These are phyloP conservation scores for Leptographium galeiforme DNA, from an alignment of 2,329 filamentous ascomycete genomes.

Conservation along the genomic window DNA sequence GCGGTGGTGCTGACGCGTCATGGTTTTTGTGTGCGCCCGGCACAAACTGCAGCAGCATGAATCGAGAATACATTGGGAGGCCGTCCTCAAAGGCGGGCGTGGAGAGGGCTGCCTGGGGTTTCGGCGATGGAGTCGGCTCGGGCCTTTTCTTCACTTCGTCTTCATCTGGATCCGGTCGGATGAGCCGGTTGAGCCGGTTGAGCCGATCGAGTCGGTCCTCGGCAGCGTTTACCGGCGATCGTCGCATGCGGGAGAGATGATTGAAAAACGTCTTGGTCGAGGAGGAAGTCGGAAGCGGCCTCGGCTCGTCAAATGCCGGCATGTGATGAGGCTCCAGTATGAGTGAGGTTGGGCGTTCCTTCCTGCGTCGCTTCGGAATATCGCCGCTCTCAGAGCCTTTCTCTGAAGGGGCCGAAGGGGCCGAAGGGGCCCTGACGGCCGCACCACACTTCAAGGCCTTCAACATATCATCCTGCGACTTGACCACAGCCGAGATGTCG, in stretches of 20 bases:
- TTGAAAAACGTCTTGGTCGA: constrained; percentile 8
- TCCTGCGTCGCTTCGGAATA: neutral
- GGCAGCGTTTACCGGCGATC: neutral
- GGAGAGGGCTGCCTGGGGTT: no score
- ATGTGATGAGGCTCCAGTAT: neutral
- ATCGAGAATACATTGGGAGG: constrained; percentile 14
- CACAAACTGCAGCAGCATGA: constrained; percentile 17
- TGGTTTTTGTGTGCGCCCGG: constrained; percentile 1
- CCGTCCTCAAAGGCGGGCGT: neutral
- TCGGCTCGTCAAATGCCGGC: neutral
- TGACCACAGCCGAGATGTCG: constrained; percentile 41
- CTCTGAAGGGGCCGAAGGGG: no score
- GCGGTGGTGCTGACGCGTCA: constrained; percentile 13
- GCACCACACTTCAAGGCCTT: constrained; percentile 29
- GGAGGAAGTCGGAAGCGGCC: neutral
- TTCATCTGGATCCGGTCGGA: no score
- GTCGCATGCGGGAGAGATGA: constrained; percentile 7
- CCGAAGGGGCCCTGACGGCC: constrained; percentile 9
- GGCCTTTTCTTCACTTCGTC: neutral
- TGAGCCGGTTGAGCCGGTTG: no score
- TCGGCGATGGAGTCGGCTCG: neutral
- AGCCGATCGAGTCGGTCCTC: neutral
- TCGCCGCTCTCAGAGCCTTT: neutral
- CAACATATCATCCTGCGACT: constrained; percentile 35
- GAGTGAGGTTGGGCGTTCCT: neutral